phyloP scores from a whole-genome alignment of 192 early-diverging fungal genomes.

The Coemansia sp. region DNA sequence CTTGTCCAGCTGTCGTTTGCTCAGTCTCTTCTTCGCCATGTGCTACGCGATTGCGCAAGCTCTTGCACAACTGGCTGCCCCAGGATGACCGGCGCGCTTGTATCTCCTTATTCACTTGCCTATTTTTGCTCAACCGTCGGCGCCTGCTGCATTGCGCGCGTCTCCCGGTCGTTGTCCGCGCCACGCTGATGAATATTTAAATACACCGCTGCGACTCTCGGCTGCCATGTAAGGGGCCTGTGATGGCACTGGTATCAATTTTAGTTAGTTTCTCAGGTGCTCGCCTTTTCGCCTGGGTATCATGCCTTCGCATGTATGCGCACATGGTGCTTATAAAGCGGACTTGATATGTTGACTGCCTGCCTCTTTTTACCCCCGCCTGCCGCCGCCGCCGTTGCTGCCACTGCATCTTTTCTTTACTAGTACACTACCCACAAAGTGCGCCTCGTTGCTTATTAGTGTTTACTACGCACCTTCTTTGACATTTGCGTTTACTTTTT shows the following conservation, averaged over 20 bases:
- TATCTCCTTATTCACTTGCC: neutral
- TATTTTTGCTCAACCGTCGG: neutral
- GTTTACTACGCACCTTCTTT: constrained; percentile 21
- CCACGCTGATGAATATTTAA: neutral
- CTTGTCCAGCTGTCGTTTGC: neutral
- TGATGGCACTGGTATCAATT: neutral
- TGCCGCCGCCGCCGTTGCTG: neutral
- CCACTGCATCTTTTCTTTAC: constrained; percentile 1
- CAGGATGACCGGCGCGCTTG: neutral
- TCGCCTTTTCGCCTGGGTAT: neutral
- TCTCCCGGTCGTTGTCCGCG: neutral
- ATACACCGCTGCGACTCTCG: neutral
- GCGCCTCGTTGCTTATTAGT: constrained; percentile 6
- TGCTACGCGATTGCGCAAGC: neutral
- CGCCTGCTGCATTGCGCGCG: neutral
- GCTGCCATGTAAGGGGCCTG: neutral
- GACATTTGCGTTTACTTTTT: constrained; percentile 25
- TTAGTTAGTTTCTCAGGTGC: neutral
- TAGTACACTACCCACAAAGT: neutral
- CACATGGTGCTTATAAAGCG: neutral
- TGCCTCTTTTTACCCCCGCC: neutral
- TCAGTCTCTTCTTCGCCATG: neutral
- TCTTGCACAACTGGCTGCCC: neutral
- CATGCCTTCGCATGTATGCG: neutral
- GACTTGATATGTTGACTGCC: neutral